A percentile compares a stretch with the other conserved stretches of the same genome.
Evolutionary conservation across 1,139 yeast genomes (phyloP).

Genomic region (Keqinozyma sinolaborantium): DNA sequence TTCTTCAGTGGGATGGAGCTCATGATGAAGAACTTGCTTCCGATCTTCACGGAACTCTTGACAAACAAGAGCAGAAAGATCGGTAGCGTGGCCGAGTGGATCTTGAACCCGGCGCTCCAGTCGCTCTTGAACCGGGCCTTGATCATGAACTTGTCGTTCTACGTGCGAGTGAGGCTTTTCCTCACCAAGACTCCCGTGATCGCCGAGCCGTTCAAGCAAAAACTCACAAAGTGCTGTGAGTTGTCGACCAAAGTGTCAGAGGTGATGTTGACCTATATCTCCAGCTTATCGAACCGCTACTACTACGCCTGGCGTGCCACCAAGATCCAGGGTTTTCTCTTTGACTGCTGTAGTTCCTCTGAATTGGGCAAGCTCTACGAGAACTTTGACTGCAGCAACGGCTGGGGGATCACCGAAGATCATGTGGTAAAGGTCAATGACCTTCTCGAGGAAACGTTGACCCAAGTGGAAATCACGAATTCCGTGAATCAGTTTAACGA

Average conservation of each 20-base stretch:
- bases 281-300: conserved; percentile 27
- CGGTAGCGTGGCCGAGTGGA: conserved; percentile 28
- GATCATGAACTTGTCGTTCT: conserved; percentile 21
- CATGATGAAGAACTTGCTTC: conserved; percentile 5
- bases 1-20: conserved; percentile 3
- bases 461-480: neutral
- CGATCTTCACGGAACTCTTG: conserved; percentile 4
- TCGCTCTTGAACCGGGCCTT: conserved; percentile 24
- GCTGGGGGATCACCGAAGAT: neutral
- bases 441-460: conserved; percentile 1
- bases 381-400: neutral
- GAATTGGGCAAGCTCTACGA: conserved; percentile 14
- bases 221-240: neutral
- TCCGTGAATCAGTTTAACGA: conserved; percentile 1
- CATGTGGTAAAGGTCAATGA: conserved; percentile 1
- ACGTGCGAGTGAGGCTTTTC: conserved; percentile 1
- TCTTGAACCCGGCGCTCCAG: conserved; percentile 30
- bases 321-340: conserved; percentile 26
- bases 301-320: conserved; percentile 39
- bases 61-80: conserved; percentile 14
- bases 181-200: neutral
- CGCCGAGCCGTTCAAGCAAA: neutral
- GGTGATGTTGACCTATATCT: conserved; percentile 9
- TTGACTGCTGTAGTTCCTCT: conserved; percentile 17
- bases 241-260: conserved; percentile 2